Evolutionary conservation across 148 eudicot species (phyloP), one percentile per base, ranked within the genome.

Genomic region (Euryodendron excelsum): DNA sequence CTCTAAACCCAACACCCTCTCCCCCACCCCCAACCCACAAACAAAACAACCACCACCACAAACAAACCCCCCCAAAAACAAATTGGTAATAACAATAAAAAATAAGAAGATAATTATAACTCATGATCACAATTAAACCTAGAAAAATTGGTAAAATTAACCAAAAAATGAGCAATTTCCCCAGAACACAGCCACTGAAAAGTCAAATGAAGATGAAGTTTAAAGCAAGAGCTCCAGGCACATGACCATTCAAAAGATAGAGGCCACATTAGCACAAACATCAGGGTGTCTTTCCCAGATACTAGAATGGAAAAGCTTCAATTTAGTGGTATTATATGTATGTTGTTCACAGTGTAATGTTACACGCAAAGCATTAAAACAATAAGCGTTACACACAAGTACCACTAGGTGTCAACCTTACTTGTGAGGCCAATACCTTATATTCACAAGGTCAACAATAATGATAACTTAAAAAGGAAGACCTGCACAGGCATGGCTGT

Each of bases 111-210:
- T 50, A 45, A 73, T 25, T 63, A 74, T 53, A 30, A 59, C 2
- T 73, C 75, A 30, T 31, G 25, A 55, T 48, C 1, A 44, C 53
- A 44, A 44, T 36, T 36, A 28, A 25, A 18, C 67, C 34, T 62
- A 60, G 1, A 28, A 13, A 62, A 71, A 47, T 27, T 2, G 27
- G 18, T 27, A n/a, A 71, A 48, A 69, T 23, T 69, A 44, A 36
- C 44, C 48, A n/a, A 20, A 69, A 23, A 69, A 25, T 39, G 72
- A 39, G 53, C 73, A 69, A 69, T 45, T 71, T 71, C 36, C 8
- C 55, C 55, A 61, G 28, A 60, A 28, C 66, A 59, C 31, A 61
- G 18, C 25, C 20, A 18, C 37, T 41, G 27, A 61, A 15, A 61
- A 62, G 27, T 75, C 55, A 25, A 18, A 75, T 34, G 28, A 45